These are phyloP conservation scores for Melampsora medusae DNA, from an alignment of 1,284 basidiomycete genomes.

Conservation along the genomic window DNA sequence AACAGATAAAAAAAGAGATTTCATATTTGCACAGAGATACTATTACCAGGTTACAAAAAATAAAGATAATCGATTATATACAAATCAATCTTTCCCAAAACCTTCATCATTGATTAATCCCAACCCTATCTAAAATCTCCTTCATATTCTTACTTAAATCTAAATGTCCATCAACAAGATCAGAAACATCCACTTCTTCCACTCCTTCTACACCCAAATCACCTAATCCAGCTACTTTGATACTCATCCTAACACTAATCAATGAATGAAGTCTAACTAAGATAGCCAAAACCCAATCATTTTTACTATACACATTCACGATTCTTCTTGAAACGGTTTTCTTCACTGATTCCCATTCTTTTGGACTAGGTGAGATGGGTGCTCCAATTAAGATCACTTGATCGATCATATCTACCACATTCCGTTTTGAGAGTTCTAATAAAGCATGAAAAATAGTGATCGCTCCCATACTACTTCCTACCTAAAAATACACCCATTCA, in stretches of 20 bases:
- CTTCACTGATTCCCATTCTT: constrained; percentile 58
- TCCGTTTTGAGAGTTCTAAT: constrained; percentile 55
- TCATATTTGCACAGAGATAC: too few relatives aligned
- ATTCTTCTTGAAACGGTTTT: constrained; percentile 58
- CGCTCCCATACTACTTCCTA: constrained; percentile 62
- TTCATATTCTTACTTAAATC: constrained; percentile 46
- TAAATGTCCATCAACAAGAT: constrained; percentile 50
- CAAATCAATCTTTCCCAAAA: too few relatives aligned
- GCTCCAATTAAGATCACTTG: constrained; percentile 60
- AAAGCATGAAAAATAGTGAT: constrained; percentile 60
- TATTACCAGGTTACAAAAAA: too few relatives aligned
- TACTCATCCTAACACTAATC: constrained; percentile 53
- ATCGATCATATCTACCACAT: constrained; percentile 58
- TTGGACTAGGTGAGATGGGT: constrained; percentile 57
- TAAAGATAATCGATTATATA: too few relatives aligned
- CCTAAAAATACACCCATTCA: constrained; percentile 50
- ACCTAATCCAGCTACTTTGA: constrained; percentile 48
- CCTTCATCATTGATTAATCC: constrained; percentile 19
- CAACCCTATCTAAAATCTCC: constrained; percentile 28
- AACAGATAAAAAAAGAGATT: too few relatives aligned
- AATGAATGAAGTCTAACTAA: constrained; percentile 61
- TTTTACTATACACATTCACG: constrained; percentile 58
- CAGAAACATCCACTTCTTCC: constrained; percentile 51
- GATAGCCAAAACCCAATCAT: constrained; percentile 60
- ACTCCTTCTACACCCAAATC: constrained; percentile 49